These are phyloP conservation scores for Pyrenula aspistea DNA, from an alignment of 495 filamentous ascomycete genomes.

Conservation along the genomic window DNA sequence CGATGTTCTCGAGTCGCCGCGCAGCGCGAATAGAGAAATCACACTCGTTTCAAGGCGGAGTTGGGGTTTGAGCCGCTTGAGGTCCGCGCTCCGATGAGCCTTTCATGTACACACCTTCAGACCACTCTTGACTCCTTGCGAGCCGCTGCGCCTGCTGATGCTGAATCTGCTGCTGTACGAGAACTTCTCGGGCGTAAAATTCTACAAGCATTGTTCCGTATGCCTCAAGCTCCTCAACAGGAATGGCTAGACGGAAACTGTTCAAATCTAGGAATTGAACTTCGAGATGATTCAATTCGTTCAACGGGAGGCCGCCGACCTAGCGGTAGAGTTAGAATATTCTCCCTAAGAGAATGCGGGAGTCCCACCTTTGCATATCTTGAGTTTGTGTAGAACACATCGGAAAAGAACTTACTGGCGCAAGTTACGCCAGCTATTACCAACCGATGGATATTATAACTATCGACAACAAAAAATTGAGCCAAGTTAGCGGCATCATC, in stretches of 20 bases:
- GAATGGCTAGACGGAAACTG: conserved; percentile 88
- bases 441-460: conserved; percentile 95
- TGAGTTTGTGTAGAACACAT: conserved; percentile 99
- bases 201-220: conserved; percentile 99
- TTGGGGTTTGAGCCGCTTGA: not conserved
- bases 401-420: conserved; percentile 98
- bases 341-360: not conserved
- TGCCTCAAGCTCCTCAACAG: conserved; percentile 90
- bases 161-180: conserved; percentile 51
- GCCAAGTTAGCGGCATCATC: conserved; percentile 49
- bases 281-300: conserved; percentile 92
- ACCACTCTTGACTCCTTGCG: not conserved
- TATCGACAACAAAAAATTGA: conserved; percentile 94
- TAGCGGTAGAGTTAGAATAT: conserved; percentile 20
- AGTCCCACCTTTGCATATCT: conserved; percentile 88
- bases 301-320: conserved; percentile 94
- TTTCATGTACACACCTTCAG: not conserved
- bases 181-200: conserved; percentile 89
- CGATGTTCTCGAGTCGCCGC: no score
- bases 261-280: conserved; percentile 94
- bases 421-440: conserved; percentile 97
- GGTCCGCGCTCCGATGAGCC: not conserved
- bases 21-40: no score
- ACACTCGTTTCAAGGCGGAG: not conserved
- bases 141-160: conserved; percentile 6